These are phyloP conservation scores for Salix udensis DNA, from an alignment of 345 rosid genomes.

Conservation along the genomic window DNA sequence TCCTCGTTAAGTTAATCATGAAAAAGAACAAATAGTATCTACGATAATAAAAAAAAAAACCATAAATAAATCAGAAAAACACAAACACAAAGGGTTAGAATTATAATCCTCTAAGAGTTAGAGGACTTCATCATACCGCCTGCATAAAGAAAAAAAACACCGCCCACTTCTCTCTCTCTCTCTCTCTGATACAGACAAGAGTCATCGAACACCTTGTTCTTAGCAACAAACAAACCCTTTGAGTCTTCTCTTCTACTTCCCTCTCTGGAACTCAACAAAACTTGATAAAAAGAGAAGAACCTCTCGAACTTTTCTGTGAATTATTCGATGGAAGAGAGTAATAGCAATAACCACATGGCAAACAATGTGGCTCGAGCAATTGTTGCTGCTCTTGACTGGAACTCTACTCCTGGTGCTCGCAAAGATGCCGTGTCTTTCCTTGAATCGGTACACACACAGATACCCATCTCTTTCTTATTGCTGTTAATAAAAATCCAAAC, in stretches of 20 bases:
- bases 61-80: no score
- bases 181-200: no score
- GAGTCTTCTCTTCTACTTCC: neutral
- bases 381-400: constrained; percentile 73
- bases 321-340: constrained; percentile 4
- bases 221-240: neutral
- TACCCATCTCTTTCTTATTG: neutral
- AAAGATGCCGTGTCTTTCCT: constrained; percentile 67
- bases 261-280: neutral
- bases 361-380: constrained; percentile 79
- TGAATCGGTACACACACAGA: constrained; percentile 46
- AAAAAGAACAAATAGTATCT: no score
- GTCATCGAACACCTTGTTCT: neutral
- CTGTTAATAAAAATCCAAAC: neutral
- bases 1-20: no score
- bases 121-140: no score
- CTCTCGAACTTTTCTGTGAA: neutral
- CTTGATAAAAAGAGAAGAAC: neutral
- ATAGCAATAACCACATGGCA: constrained; percentile 33
- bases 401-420: constrained; percentile 67
- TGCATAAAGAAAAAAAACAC: neutral
- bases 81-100: no score
- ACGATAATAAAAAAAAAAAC: no score
- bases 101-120: no score
- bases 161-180: no score